These are phyloP conservation scores for Colletotrichum camelliae DNA, from an alignment of 2,329 filamentous ascomycete genomes.

Conservation along the genomic window DNA sequence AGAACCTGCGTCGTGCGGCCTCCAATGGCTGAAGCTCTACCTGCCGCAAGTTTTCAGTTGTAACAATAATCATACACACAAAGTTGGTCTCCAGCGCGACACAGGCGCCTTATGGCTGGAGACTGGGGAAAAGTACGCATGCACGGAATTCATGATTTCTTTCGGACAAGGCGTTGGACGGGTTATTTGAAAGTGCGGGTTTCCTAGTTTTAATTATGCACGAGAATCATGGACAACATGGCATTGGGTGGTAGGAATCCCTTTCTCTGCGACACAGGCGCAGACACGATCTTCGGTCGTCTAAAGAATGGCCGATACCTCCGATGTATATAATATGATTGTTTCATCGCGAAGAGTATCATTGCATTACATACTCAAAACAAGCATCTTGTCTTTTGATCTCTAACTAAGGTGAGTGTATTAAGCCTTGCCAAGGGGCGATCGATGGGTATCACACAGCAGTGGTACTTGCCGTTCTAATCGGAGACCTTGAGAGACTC, in stretches of 20 bases:
- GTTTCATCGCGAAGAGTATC: neutral
- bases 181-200: neutral
- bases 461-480: neutral
- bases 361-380: neutral
- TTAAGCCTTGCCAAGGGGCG: neutral
- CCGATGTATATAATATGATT: neutral
- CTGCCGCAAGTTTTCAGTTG: neutral
- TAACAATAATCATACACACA: neutral
- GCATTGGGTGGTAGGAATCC: neutral
- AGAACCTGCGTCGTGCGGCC: conserved; percentile 50
- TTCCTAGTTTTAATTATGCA: neutral
- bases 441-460: neutral
- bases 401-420: neutral
- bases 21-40: neutral
- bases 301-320: neutral
- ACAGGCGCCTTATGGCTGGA: neutral
- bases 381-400: neutral
- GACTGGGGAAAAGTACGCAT: neutral
- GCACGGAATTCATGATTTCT: neutral
- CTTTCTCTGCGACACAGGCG: neutral
- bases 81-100: neutral
- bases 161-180: neutral
- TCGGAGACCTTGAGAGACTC: neutral
- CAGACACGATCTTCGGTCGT: neutral
- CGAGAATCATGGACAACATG: neutral